Percentiles rank a stretch among this genome's conserved stretches.
Conservation (phyloP, 345 rosid genomes). For the Euphorbia pulcherrima region DNA sequence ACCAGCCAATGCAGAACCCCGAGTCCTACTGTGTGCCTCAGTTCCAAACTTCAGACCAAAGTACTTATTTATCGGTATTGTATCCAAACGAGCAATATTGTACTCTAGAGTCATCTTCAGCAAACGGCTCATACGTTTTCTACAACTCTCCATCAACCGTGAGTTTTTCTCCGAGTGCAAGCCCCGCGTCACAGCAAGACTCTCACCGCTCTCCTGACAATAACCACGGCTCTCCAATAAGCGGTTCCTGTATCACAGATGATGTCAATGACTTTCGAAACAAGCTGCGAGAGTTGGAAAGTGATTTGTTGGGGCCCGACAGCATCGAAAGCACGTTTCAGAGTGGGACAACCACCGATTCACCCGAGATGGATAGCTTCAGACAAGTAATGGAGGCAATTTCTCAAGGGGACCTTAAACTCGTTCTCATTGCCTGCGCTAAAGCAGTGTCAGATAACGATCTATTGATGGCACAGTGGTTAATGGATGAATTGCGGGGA, state of each 20-base stretch:
- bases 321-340: conserved; percentile 34
- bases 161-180: conserved; percentile 44
- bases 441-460: conserved; percentile 76
- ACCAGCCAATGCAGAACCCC: conserved; percentile 38
- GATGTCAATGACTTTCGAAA: conserved; percentile 53
- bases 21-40: conserved; percentile 42
- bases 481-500: conserved; percentile 60
- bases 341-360: conserved; percentile 16
- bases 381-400: conserved; percentile 51
- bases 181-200: conserved; percentile 50
- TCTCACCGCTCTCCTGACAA: conserved; percentile 54
- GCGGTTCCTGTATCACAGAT: conserved; percentile 75
- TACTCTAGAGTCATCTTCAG: conserved; percentile 58
- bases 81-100: conserved; percentile 46
- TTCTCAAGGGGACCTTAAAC: conserved; percentile 53
- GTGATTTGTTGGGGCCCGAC: conserved; percentile 75
- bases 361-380: conserved; percentile 39
- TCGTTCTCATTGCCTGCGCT: conserved; percentile 63
- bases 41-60: conserved; percentile 33
- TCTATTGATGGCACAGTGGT: conserved; percentile 53
- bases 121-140: conserved; percentile 30
- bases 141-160: conserved; percentile 42
- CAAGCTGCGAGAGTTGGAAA: conserved; percentile 77
- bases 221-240: conserved; percentile 48
- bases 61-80: conserved; percentile 28